Percentiles rank a stretch among this genome's conserved stretches.
Conservation (phyloP, 2,329 filamentous ascomycete genomes). For the Coleophoma crateriformis region DNA sequence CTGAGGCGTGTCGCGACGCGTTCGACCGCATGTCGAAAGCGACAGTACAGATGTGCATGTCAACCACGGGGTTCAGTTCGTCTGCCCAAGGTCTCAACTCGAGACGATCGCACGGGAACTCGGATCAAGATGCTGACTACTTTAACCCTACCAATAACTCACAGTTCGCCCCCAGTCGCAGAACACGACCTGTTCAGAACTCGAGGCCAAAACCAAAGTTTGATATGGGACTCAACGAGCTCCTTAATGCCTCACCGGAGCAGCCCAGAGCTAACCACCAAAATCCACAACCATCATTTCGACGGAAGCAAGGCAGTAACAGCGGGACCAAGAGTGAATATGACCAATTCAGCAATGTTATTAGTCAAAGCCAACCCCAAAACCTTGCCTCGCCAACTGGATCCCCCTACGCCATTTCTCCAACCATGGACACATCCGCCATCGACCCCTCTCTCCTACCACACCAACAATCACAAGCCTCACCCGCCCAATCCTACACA, state of each 20-base stretch:
- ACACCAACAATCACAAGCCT: background rate
- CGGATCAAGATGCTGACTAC: slow-evolving; percentile 6
- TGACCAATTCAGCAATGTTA: slow-evolving; percentile 4
- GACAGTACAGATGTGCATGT: slow-evolving; percentile 90
- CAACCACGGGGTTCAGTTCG: slow-evolving; percentile 47
- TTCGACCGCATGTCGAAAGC: slow-evolving; percentile 94
- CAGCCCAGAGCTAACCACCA: slow-evolving; percentile 2
- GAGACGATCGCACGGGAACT: slow-evolving; percentile 5
- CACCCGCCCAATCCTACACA: slow-evolving; percentile 7
- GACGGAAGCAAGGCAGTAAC: background rate
- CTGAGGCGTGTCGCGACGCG: slow-evolving; percentile 89
- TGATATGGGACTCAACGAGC: slow-evolving; percentile 26
- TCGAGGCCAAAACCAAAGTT: slow-evolving; percentile 22
- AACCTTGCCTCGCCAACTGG: slow-evolving; percentile 5
- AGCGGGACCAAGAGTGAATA: slow-evolving; percentile 12
- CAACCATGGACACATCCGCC: slow-evolving; percentile 17
- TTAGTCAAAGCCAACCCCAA: slow-evolving; percentile 3
- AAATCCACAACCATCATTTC: background rate
- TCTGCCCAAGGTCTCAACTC: slow-evolving; percentile 19
- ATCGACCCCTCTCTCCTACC: slow-evolving; percentile 23
- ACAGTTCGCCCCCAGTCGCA: slow-evolving; percentile 3
- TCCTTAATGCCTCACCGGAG: slow-evolving; percentile 10
- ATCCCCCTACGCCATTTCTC: slow-evolving; percentile 18
- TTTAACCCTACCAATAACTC: slow-evolving; percentile 12
- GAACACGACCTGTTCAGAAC: slow-evolving; percentile 8